These are phyloP conservation scores for Herpetomonas tarakana DNA, from an alignment of 208 protist species.

Conservation along the genomic window DNA sequence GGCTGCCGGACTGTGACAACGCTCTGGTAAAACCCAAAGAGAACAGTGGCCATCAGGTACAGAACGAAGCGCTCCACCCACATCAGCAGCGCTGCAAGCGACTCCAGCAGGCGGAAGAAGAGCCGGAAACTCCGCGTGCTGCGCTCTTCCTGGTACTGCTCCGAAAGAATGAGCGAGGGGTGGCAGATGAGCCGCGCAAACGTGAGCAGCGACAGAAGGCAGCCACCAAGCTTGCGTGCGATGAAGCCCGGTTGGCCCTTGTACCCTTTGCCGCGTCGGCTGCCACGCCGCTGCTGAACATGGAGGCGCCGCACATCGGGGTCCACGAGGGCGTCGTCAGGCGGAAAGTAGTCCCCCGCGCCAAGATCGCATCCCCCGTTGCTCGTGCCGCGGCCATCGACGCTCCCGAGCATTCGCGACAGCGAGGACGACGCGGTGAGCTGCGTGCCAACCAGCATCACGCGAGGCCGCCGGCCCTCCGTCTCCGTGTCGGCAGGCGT, in stretches of 20 bases:
- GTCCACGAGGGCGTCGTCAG: conserved; percentile 1
- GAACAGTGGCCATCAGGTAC: conserved; percentile 59
- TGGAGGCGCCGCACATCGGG: background rate
- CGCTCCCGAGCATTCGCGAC: conserved; percentile 3
- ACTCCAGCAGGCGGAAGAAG: conserved; percentile 12
- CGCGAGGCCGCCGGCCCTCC: conserved; percentile 8
- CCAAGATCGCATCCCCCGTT: background rate
- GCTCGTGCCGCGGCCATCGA: background rate
- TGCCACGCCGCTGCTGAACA: background rate
- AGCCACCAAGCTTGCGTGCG: background rate
- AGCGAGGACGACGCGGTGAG: conserved; percentile 15
- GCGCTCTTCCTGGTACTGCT: conserved; percentile 41
- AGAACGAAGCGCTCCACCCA: conserved; percentile 37
- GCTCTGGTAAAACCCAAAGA: conserved; percentile 67
- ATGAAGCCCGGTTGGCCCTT: background rate
- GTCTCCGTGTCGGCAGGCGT: background rate
- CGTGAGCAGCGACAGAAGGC: background rate
- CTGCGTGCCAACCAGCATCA: conserved; percentile 47
- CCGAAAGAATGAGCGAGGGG: conserved; percentile 38
- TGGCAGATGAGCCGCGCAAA: conserved; percentile 1
- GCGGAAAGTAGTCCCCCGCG: background rate
- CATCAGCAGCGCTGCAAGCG: conserved; percentile 15
- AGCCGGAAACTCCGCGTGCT: conserved; percentile 2
- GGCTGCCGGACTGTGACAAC: conserved; percentile 34
- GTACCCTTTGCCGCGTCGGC: background rate